A percentile compares a stretch with the other conserved stretches of the same genome.
Conservation (phyloP, 345 rosid genomes). For the Populus deltoides region DNA sequence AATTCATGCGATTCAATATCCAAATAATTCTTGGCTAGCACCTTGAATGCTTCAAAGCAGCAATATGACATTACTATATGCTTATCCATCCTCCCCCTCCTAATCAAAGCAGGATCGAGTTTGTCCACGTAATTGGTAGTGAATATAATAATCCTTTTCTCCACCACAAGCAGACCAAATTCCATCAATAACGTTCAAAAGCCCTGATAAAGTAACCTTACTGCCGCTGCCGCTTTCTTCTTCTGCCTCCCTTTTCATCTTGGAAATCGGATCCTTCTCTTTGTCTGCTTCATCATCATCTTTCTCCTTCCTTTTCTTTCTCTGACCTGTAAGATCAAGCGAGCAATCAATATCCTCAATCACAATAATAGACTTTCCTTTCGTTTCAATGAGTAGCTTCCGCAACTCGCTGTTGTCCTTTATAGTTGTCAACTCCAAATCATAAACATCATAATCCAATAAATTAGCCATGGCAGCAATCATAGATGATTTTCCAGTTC, state of each 20-base stretch:
- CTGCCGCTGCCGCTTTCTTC: neutral
- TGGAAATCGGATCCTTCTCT: neutral
- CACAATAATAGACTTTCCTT: constrained; percentile 3
- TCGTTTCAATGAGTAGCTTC: neutral
- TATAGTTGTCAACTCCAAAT: constrained; percentile 1
- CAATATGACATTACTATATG: constrained; percentile 15
- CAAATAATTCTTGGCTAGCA: constrained; percentile 6
- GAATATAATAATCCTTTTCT: constrained; percentile 9
- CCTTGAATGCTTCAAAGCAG: constrained; percentile 14
- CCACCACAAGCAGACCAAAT: constrained; percentile 21
- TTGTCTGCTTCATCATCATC: neutral
- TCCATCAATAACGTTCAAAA: constrained; percentile 15
- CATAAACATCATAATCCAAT: constrained; percentile 26
- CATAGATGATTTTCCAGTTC: constrained; percentile 38
- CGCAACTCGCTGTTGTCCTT: constrained; percentile 13
- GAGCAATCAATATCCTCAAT: constrained; percentile 20
- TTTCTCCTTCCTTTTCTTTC: neutral
- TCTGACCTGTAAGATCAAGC: constrained; percentile 13
- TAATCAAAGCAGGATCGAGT: constrained; percentile 20
- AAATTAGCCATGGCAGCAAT: constrained; percentile 77
- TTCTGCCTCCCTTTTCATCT: neutral
- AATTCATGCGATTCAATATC: constrained; percentile 7
- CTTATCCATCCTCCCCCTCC: constrained; percentile 20
- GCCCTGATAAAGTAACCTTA: constrained; percentile 11
- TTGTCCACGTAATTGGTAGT: constrained; percentile 20